Evolutionary conservation across 2,329 filamentous ascomycete species (phyloP), one percentile per base, ranked within the genome.

Genomic region (Colletotrichum sp.): DNA sequence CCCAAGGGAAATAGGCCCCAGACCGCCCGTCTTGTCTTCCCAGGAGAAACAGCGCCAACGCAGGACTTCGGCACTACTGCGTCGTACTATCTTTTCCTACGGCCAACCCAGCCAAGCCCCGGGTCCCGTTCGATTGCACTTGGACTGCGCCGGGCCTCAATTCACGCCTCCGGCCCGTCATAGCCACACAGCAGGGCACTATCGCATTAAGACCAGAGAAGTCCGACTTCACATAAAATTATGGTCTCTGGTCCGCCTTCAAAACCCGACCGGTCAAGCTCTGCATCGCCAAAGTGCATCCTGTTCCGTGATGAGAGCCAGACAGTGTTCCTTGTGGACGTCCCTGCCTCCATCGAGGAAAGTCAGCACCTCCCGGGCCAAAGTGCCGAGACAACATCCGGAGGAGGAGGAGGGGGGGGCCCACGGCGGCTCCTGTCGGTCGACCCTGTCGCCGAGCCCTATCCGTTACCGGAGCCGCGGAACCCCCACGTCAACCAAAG

Each of bases 291-390:
- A 28, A 16, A 59, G 32, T 74, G 77, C 58, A 72, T 70, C 66
- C 16, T 77, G 75, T 79, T 70, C n/a, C 59, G 55, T 6, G 62
- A 76, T 30, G 65, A 77, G 30, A 56, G 28, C 48, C 65, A 24
- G 13, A 68, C 89, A 61, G 83, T 93, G 69, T 86, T 91, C 26
- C 82, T 95, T 30, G 82, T 96, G 67, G 94, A 96, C 79, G 90
- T 95, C 61, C 94, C 94, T 28, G 86, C 87, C 21, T 94, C 94
- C 3, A 90, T 96, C 52, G 92, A 94, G 78, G 87, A 91, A 75
- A 91, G 90, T 21, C 94, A 96, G 83, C 87, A 88, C 38, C 84
- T 85, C 14, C 81, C 84, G 8, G 83, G 83, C 34, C 79, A 85
- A 38, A 74, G 64, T 66, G 65, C 59, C 71, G 74, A 70, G 56